A percentile compares a stretch with the other conserved stretches of the same genome.
These are phyloP conservation scores for Aspergillus funiculosus DNA, from an alignment of 495 filamentous ascomycete species.

Conservation along the genomic window DNA sequence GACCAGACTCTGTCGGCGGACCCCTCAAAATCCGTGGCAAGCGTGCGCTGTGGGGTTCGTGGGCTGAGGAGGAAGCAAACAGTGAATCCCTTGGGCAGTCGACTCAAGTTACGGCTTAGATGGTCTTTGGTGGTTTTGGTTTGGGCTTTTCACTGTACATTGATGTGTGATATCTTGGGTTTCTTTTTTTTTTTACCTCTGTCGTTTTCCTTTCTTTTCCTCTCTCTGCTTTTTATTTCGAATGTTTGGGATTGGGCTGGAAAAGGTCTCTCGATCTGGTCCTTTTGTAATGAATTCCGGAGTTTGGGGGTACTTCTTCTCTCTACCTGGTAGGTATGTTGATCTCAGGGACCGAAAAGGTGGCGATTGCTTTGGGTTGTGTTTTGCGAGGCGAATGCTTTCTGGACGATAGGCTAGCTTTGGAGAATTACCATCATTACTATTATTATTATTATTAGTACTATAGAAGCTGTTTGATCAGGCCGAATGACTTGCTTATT, in stretches of 20 bases:
- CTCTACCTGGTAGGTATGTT: too few relatives aligned
- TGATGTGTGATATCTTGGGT: slow-evolving; percentile 4
- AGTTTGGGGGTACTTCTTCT: slow-evolving; percentile 13
- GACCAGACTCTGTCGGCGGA: slow-evolving; percentile 62
- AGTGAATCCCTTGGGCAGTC: slow-evolving; percentile 45
- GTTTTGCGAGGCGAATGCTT: slow-evolving; percentile 10
- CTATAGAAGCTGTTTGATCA: slow-evolving; percentile 7
- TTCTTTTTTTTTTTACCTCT: slow-evolving; percentile 3
- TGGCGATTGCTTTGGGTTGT: slow-evolving; percentile 13
- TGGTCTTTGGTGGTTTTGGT: background rate
- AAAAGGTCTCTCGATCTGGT: slow-evolving; percentile 4
- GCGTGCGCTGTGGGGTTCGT: slow-evolving; percentile 87
- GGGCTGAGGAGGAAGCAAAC: slow-evolving; percentile 81
- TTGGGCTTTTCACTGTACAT: slow-evolving; percentile 9
- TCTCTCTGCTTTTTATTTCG: slow-evolving; percentile 1
- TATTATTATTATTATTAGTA: too few relatives aligned
- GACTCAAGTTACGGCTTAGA: slow-evolving; percentile 27
- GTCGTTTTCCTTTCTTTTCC: slow-evolving; percentile 1
- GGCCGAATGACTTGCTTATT: background rate
- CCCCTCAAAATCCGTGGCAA: slow-evolving; percentile 78
- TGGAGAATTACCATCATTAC: too few relatives aligned
- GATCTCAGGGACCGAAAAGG: slow-evolving; percentile 19
- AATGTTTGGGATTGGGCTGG: slow-evolving; percentile 3
- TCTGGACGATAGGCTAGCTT: slow-evolving; percentile 14
- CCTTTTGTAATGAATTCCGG: slow-evolving; percentile 15